A percentile compares a stretch with the other conserved stretches of the same genome.
phyloP scores from a whole-genome alignment of 1,284 basidiomycete species.

The Melampsora americana region DNA sequence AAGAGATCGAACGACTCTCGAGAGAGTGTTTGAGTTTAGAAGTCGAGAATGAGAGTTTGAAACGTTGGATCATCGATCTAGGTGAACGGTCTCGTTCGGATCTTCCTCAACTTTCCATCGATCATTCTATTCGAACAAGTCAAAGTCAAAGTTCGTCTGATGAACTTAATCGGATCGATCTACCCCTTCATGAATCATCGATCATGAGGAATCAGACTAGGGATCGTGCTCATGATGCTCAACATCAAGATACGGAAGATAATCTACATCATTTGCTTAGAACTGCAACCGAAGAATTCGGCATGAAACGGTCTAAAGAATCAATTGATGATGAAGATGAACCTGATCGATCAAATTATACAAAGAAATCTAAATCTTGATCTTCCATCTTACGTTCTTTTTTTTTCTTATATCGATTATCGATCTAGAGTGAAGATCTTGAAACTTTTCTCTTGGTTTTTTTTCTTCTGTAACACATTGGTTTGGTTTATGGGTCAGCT shows the following conservation, averaged over 20 bases:
- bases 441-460: no score
- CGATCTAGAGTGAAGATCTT: no score
- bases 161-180: neutral
- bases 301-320: neutral
- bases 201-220: neutral
- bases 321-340: neutral
- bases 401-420: neutral
- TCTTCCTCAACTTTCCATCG: no score
- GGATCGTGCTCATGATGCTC: no score
- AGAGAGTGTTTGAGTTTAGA: neutral
- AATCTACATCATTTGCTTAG: neutral
- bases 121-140: neutral
- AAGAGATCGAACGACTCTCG: neutral
- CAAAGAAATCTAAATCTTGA: neutral
- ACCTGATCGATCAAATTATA: neutral
- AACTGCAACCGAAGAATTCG: neutral
- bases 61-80: constrained; percentile 8
- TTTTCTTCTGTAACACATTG: no score
- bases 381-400: neutral
- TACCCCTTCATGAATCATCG: neutral
- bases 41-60: constrained; percentile 18
- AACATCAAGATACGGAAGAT: neutral
- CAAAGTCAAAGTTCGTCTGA: neutral
- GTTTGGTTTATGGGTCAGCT: no score
- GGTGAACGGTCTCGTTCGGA: no score